phyloP scores from a whole-genome alignment of 306 rosid genomes.

The Corylus americana region DNA sequence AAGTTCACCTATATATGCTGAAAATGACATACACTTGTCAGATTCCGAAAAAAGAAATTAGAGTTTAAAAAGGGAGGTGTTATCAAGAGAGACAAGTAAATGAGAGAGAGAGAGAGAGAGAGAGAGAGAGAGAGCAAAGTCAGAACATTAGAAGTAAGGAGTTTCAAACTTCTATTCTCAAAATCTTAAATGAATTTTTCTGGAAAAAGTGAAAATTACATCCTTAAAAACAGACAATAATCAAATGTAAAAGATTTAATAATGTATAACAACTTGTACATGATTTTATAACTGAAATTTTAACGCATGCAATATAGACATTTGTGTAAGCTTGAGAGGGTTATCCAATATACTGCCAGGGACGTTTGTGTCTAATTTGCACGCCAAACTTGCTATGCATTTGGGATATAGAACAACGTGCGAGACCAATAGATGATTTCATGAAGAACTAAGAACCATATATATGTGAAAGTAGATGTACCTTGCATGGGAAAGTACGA shows the following conservation, averaged over 20 bases:
- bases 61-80: neutral
- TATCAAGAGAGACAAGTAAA: neutral
- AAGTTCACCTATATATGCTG: too few species aligned
- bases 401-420: neutral
- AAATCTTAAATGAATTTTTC: neutral
- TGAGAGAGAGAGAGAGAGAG: neutral
- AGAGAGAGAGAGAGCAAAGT: neutral
- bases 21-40: too few species aligned
- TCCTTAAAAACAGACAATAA: neutral
- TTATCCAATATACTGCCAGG: too few species aligned
- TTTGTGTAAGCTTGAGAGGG: too few species aligned
- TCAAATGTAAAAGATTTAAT: neutral
- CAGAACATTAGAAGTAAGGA: neutral
- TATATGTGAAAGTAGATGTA: slow-evolving; percentile 26
- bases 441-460: neutral
- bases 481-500: slow-evolving; percentile 76
- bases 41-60: too few species aligned
- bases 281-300: too few species aligned
- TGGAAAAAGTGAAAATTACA: neutral
- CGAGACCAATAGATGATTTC: neutral
- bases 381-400: neutral
- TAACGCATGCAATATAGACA: too few species aligned
- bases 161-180: neutral
- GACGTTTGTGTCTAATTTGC: neutral
- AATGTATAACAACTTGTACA: too few species aligned